These are phyloP conservation scores for Kwoniella heveanensis DNA, from an alignment of 768 basidiomycete genomes.

Conservation along the genomic window DNA sequence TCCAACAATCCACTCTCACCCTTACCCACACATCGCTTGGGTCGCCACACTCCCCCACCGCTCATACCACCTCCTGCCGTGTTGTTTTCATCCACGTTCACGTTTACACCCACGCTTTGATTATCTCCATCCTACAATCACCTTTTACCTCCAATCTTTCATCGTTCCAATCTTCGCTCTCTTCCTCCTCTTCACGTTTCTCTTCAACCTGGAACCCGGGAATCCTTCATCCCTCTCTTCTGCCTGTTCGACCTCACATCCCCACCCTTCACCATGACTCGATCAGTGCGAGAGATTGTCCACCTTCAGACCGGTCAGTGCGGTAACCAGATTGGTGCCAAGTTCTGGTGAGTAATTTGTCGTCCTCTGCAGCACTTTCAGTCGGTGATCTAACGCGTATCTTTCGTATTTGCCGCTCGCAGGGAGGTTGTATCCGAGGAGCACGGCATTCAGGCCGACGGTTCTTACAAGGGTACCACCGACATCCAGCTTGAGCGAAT, in stretches of 20 bases:
- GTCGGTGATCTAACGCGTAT: not conserved
- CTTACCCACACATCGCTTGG: not conserved
- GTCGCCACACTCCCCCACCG: not conserved
- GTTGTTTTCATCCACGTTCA: too few relatives aligned
- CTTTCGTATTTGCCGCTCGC: conserved; percentile 57
- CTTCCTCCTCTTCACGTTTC: too few relatives aligned
- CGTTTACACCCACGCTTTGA: too few relatives aligned
- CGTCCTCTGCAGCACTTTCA: not conserved
- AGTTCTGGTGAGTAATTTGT: conserved; percentile 57
- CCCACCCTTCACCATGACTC: conserved; percentile 20
- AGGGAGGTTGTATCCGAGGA: conserved; percentile 99
- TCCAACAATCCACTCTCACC: not conserved
- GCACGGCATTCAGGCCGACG: conserved; percentile 92
- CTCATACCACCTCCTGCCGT: too few relatives aligned
- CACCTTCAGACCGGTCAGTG: conserved; percentile 99
- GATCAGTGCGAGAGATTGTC: conserved; percentile 80
- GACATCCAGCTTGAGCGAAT: conserved; percentile 93
- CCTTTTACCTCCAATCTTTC: too few relatives aligned
- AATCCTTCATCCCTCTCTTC: not conserved
- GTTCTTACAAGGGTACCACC: conserved; percentile 85
- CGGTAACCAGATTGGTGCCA: conserved; percentile 94
- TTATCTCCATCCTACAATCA: too few relatives aligned
- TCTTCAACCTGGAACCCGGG: too few relatives aligned
- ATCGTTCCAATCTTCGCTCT: too few relatives aligned
- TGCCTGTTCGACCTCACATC: conserved; percentile 8